These are phyloP conservation scores for Hydnomerulius pinastri DNA, from an alignment of 768 basidiomycete genomes.

Conservation along the genomic window DNA sequence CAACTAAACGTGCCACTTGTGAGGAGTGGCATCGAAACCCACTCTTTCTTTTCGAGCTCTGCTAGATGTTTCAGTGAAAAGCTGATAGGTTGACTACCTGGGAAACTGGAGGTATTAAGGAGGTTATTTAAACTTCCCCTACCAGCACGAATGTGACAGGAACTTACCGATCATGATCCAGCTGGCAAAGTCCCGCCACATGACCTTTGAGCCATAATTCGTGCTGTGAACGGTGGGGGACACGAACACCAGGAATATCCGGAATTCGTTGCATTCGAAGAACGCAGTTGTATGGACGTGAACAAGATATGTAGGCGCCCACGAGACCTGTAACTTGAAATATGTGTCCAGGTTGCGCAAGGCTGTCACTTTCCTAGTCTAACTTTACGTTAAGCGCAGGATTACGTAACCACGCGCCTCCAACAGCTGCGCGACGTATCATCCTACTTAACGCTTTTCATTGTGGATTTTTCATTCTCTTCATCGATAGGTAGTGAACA, in stretches of 20 bases:
- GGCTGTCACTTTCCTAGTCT: too few relatives aligned
- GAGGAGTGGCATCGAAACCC: slow-evolving; percentile 9
- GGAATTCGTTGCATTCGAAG: slow-evolving; percentile 56
- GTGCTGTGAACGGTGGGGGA: slow-evolving; percentile 58
- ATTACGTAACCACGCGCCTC: too few relatives aligned
- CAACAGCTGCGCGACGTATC: not conserved
- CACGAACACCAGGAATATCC: slow-evolving; percentile 65
- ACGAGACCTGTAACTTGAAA: not conserved
- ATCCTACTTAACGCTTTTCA: too few relatives aligned
- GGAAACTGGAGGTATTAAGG: slow-evolving; percentile 60
- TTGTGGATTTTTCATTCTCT: too few relatives aligned
- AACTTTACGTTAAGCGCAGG: too few relatives aligned
- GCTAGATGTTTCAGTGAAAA: slow-evolving; percentile 71
- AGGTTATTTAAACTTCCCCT: not conserved
- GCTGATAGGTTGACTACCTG: slow-evolving; percentile 94
- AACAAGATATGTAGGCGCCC: not conserved
- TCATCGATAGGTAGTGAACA: slow-evolving; percentile 9
- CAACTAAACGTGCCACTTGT: slow-evolving; percentile 6
- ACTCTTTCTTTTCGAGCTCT: slow-evolving; percentile 86
- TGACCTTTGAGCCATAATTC: slow-evolving; percentile 63
- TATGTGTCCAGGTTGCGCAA: too few relatives aligned
- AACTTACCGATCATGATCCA: slow-evolving; percentile 65
- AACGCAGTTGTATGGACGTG: not conserved
- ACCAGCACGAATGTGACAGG: not conserved
- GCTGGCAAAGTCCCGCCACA: slow-evolving; percentile 65